Conservation (phyloP, 1,139 yeast species). For the Hemisphaericaspora xylanilytica region DNA sequence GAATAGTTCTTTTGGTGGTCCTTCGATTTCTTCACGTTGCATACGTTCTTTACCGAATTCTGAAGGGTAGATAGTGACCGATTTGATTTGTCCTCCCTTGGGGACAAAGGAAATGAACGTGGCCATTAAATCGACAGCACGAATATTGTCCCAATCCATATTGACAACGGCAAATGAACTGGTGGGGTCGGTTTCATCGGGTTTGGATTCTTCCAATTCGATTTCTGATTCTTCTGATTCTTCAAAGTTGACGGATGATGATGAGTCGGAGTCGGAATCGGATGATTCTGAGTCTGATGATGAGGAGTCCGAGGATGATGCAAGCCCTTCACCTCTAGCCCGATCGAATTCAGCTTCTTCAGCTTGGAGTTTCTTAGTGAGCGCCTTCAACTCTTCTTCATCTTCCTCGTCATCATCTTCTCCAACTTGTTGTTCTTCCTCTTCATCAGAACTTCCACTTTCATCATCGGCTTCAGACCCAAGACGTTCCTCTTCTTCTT, state of each 20-base stretch:
- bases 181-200: constrained; percentile 86
- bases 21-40: constrained; percentile 86
- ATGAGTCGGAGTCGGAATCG: constrained; percentile 20
- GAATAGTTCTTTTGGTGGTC: constrained; percentile 89
- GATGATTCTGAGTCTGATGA: no score
- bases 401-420: constrained; percentile 30
- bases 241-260: constrained; percentile 14
- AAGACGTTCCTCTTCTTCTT: constrained; percentile 17
- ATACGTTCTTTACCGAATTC: constrained; percentile 92
- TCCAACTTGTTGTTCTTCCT: constrained; percentile 21
- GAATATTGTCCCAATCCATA: constrained; percentile 94
- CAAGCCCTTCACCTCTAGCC: constrained; percentile 66
- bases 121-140: constrained; percentile 84
- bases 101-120: constrained; percentile 89
- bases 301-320: constrained; percentile 19
- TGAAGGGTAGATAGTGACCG: constrained; percentile 82
- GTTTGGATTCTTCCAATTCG: constrained; percentile 55
- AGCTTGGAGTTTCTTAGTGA: constrained; percentile 15
- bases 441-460: constrained; percentile 21
- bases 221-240: constrained; percentile 41
- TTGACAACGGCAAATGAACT: constrained; percentile 85
- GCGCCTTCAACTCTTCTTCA: constrained; percentile 12
- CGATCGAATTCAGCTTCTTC: constrained; percentile 45
- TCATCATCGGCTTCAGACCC: constrained; percentile 13
- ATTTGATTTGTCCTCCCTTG: constrained; percentile 61